A percentile compares a stretch with the other conserved stretches of the same genome.
Conservation (phyloP, 495 filamentous ascomycete genomes). For the Penicillium paradoxum region DNA sequence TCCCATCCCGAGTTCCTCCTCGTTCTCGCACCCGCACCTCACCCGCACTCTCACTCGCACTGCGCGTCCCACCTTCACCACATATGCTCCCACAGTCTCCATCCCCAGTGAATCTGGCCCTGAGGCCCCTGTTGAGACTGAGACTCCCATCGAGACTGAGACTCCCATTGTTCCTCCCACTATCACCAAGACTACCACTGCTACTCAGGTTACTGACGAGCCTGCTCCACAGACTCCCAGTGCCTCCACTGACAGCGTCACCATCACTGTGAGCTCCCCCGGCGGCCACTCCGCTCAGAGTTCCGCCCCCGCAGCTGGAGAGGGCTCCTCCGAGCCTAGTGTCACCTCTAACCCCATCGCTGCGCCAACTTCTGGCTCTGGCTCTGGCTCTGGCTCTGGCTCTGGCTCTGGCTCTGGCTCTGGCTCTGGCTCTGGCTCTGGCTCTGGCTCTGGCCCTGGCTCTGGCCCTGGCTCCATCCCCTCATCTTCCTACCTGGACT, state of each 20-base stretch:
- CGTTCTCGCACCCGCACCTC: conserved; percentile 14
- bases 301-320: conserved; percentile 7
- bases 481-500: conserved; percentile 33
- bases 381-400: background rate
- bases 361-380: conserved; percentile 14
- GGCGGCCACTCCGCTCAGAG: conserved; percentile 21
- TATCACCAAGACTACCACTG: conserved; percentile 11
- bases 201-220: conserved; percentile 22
- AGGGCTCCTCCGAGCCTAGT: conserved; percentile 12
- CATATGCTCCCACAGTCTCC: conserved; percentile 6
- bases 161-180: conserved; percentile 5
- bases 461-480: conserved; percentile 10
- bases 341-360: background rate
- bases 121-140: background rate
- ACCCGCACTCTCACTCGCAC: conserved; percentile 14
- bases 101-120: conserved; percentile 5
- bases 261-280: conserved; percentile 17
- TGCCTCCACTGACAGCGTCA: conserved; percentile 9
- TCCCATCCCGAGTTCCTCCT: conserved; percentile 18
- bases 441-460: conserved; percentile 2
- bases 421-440: conserved; percentile 9
- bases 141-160: background rate
- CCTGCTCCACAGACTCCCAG: conserved; percentile 19
- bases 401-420: background rate
- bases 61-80: conserved; percentile 15